These are phyloP conservation scores for Theileria orientalis DNA, from an alignment of 169 alveolate species.

Conservation along the genomic window DNA sequence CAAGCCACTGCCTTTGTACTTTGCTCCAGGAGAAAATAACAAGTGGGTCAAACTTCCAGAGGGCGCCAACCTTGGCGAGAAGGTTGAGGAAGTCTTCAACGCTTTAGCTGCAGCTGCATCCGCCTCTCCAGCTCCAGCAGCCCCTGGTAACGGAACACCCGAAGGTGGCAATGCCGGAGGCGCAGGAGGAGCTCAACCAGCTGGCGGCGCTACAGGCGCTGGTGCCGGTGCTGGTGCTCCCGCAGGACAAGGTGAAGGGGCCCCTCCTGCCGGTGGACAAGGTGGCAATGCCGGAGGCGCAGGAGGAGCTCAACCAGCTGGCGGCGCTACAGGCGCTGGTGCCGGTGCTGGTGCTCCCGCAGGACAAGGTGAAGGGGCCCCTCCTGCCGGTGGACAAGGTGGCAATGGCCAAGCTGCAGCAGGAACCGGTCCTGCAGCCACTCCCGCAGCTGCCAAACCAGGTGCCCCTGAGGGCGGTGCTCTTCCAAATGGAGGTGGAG, in stretches of 20 bases:
- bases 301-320: neutral
- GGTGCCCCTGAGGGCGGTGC: neutral
- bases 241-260: neutral
- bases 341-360: neutral
- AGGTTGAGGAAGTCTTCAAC: slow-evolving; percentile 3
- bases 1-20: neutral
- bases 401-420: slow-evolving; percentile 3
- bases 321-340: neutral
- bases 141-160: neutral
- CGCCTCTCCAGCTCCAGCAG: neutral
- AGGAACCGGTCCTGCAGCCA: neutral
- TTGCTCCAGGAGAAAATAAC: neutral
- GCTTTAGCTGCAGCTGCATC: neutral
- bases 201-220: neutral
- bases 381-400: slow-evolving; percentile 2
- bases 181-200: neutral
- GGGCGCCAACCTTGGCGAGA: neutral
- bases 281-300: neutral
- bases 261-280: neutral
- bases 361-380: neutral
- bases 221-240: neutral
- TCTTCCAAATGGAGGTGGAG: neutral
- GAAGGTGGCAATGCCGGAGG: neutral
- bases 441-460: neutral
- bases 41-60: neutral